phyloP scores from a whole-genome alignment of 2,329 filamentous ascomycete species.

The Arthrobotrys entomopaga region DNA sequence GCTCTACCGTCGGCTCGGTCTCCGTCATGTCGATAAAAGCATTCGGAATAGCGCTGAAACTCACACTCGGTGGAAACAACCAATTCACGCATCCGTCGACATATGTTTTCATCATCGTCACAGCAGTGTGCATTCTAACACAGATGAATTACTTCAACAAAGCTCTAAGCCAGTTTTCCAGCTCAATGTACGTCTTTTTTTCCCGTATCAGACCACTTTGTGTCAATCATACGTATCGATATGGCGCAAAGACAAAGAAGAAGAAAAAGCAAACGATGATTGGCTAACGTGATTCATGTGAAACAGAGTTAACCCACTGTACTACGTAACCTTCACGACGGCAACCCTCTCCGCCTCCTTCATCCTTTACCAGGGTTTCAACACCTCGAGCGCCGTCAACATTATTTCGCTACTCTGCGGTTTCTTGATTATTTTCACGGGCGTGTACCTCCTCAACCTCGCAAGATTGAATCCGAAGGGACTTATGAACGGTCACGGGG shows the following conservation, averaged over 20 bases:
- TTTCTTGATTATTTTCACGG: conserved; percentile 76
- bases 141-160: conserved; percentile 99
- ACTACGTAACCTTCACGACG: conserved; percentile 78
- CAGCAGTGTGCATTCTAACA: conserved; percentile 90
- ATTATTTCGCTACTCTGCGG: conserved; percentile 78
- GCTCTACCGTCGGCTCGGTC: conserved; percentile 94
- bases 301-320: conserved; percentile 84
- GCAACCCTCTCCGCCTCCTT: conserved; percentile 75
- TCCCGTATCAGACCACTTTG: conserved; percentile 5
- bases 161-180: conserved; percentile 93
- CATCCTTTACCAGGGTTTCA: conserved; percentile 77
- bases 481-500: conserved; percentile 65
- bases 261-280: not conserved
- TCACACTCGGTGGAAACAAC: conserved; percentile 91
- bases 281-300: conserved; percentile 35
- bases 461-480: conserved; percentile 90
- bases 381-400: conserved; percentile 75
- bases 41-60: conserved; percentile 95
- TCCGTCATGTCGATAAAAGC: conserved; percentile 99
- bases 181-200: conserved; percentile 80
- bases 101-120: conserved; percentile 96
- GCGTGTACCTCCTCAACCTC: conserved; percentile 79
- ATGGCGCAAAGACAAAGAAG: conserved; percentile 15
- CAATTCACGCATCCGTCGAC: conserved; percentile 95
- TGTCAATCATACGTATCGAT: not conserved